phyloP scores from a whole-genome alignment of 225 moss, liverwort and hornwort species.

The Physcomitrium patens region DNA sequence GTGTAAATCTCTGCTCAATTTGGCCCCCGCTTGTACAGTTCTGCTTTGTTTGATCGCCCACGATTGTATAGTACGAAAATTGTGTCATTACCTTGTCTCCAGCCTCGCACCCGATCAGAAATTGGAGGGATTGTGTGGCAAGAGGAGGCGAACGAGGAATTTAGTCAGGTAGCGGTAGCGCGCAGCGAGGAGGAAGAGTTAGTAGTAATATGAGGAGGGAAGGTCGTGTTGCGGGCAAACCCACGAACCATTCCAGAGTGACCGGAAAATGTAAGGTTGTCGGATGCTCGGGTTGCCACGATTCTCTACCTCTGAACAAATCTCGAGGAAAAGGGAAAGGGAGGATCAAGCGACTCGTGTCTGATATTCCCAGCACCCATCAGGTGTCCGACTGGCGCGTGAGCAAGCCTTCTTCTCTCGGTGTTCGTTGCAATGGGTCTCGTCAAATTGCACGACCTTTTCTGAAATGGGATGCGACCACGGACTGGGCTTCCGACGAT shows the following conservation, averaged over 20 bases:
- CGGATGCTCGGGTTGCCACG: conserved; percentile 48
- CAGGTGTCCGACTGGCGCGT: conserved; percentile 53
- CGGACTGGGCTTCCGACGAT: conserved; percentile 31
- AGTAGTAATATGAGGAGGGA: conserved; percentile 57
- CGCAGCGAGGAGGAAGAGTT: neutral
- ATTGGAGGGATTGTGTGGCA: conserved; percentile 1
- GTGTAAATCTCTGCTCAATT: neutral
- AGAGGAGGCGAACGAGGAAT: conserved; percentile 12
- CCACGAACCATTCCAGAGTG: conserved; percentile 38
- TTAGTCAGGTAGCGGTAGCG: neutral
- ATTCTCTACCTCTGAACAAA: conserved; percentile 51
- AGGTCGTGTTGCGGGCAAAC: conserved; percentile 44
- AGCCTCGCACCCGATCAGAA: conserved; percentile 17
- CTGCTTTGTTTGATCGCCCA: neutral
- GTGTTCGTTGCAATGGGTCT: conserved; percentile 19
- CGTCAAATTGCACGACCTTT: conserved; percentile 27
- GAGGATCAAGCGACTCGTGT: conserved; percentile 41
- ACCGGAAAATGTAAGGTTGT: conserved; percentile 46
- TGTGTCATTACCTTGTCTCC: conserved; percentile 27
- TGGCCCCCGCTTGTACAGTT: neutral
- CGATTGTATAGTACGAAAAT: conserved; percentile 24
- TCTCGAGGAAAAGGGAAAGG: conserved; percentile 60
- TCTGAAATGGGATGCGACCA: conserved; percentile 31
- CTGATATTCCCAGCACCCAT: conserved; percentile 58
- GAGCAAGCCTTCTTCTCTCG: conserved; percentile 23